Base-by-base conservation (phyloP, 352 stramenopile species). In the Globisporangium middletonii region DNA sequence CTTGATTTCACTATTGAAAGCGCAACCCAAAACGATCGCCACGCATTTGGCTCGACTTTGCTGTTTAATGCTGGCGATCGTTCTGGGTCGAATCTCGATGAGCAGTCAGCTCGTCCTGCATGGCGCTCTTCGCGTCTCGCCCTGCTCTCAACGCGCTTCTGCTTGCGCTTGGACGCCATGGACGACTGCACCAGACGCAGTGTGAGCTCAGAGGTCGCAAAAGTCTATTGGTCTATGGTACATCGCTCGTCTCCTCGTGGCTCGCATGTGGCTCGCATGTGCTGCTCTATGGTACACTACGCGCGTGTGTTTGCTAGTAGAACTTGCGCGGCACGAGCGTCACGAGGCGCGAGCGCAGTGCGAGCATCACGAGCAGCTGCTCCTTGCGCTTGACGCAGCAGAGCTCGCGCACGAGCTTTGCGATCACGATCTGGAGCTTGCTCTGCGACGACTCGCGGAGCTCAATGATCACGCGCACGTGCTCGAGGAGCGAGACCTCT, bases 401-500 rank as follows among this genome's bases (percentile, higher is more conserved):
- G 23, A 87, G 65, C 54, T 87, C 72, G 27, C 68, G 68, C 42
- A 60, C 68, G 42, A 87, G 64, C 15, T 62, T 53, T 15, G 68
- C 68, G 30, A 81, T 68, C 57, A 86, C 63, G 26, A 60, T 64
- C 18, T 71, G 68, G 51, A 89, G 64, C 62, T 74, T 77, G 30
- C 50, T 52, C 23, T 75, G 67, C 13, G 67, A 67, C 16, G 57
- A 55, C 44, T 75, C 58, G 38, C 83, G 79, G 50, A 86, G 61
- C n/a, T 57, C 58, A 49, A 85, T 69, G 57, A 86, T 75, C 57
- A 47, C 49, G 11, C 68, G 64, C 49, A 89, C 78, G 63, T 87
- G 76, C 28, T 55, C 61, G 18, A 89, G 69, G 30, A 89, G 68
- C 38, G 71, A 62, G 1, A 84, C 55, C 57, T 89, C 79, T 43